phyloP scores from a whole-genome alignment of 306 rosid species.

The Mimosa bimucronata region DNA sequence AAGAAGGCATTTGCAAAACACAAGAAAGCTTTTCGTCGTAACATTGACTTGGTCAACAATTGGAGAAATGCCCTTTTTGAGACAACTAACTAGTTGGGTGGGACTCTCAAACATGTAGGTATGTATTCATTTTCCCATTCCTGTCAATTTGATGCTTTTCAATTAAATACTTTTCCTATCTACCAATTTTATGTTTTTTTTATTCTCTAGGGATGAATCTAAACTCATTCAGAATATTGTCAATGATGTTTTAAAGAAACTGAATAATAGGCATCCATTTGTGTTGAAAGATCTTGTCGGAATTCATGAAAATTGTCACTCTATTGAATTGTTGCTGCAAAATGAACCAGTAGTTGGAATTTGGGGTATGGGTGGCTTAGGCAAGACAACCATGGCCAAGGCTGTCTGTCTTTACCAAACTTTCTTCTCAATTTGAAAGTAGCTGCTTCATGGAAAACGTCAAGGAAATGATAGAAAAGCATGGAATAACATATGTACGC shows the following conservation, averaged over 20 bases:
- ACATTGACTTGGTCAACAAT: neutral
- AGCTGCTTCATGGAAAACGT: constrained; percentile 27
- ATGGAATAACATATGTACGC: neutral
- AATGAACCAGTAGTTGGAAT: constrained; percentile 31
- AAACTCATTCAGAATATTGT: constrained; percentile 24
- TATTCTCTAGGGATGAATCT: neutral
- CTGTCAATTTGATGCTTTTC: neutral
- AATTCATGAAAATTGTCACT: neutral
- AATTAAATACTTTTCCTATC: neutral
- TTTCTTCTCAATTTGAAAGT: constrained; percentile 20
- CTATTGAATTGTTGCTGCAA: neutral
- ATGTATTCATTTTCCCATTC: neutral
- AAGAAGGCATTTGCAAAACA: constrained; percentile 11
- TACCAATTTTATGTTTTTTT: neutral
- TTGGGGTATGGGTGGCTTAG: constrained; percentile 47
- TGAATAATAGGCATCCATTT: neutral
- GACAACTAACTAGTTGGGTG: neutral
- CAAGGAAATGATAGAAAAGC: neutral
- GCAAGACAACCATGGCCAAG: constrained; percentile 36
- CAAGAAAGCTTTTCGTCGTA: neutral
- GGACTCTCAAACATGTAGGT: neutral
- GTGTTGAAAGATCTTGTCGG: neutral
- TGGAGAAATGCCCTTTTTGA: neutral
- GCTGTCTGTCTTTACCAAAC: neutral
- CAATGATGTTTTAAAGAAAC: constrained; percentile 15